Conservation (phyloP, 768 basidiomycete genomes). For the Boletus rubroflammeus region DNA sequence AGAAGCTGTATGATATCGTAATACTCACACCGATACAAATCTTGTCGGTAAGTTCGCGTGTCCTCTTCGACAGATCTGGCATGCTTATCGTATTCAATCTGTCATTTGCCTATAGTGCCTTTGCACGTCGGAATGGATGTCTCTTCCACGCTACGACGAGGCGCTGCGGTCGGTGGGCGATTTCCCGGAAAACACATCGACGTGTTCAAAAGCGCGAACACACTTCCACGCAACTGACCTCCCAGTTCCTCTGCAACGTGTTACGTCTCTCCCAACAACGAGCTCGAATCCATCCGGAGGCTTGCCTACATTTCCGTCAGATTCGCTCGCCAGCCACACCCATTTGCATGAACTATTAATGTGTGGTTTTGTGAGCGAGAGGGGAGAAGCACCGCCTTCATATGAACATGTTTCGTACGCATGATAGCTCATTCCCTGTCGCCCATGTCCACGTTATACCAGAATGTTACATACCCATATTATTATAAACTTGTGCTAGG, state of each 20-base stretch:
- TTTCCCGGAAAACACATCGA: constrained; percentile 8
- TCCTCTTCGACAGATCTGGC: background rate
- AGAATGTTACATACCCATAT: background rate
- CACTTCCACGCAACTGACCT: background rate
- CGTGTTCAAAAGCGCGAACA: constrained; percentile 36
- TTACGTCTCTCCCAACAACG: constrained; percentile 31
- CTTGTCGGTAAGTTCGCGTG: constrained; percentile 61
- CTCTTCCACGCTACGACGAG: constrained; percentile 72
- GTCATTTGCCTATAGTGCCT: constrained; percentile 50
- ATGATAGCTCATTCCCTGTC: background rate
- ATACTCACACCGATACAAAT: constrained; percentile 84
- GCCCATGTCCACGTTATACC: background rate
- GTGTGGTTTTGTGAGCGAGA: constrained; percentile 75
- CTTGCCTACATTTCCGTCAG: constrained; percentile 10
- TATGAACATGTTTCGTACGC: constrained; percentile 10
- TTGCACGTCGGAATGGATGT: constrained; percentile 76
- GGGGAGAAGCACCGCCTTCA: constrained; percentile 79
- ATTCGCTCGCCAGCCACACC: constrained; percentile 42
- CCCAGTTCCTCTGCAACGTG: constrained; percentile 22
- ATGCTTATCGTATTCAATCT: background rate
- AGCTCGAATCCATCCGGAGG: constrained; percentile 27
- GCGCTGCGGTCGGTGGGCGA: constrained; percentile 11
- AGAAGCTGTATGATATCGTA: constrained; percentile 83
- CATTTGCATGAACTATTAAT: constrained; percentile 75
- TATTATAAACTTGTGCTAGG: background rate